phyloP scores from a whole-genome alignment of 2,329 filamentous ascomycete species.

The Thielaviopsis populi region DNA sequence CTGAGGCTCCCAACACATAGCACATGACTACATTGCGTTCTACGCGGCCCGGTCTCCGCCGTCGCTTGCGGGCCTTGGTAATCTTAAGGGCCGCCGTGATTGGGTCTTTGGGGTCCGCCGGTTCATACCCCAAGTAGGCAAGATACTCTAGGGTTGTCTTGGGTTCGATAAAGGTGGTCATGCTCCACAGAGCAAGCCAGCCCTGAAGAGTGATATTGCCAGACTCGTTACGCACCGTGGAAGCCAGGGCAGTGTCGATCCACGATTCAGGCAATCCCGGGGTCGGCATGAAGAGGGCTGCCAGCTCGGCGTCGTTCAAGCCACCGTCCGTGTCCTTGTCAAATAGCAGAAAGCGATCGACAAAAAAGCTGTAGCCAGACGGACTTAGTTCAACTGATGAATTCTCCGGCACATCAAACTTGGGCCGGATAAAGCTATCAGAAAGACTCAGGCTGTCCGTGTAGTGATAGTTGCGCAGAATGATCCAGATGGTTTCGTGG shows the following conservation, averaged over 20 bases:
- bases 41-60: slow-evolving; percentile 66
- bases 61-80: slow-evolving; percentile 78
- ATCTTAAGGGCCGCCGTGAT: slow-evolving; percentile 79
- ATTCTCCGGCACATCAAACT: slow-evolving; percentile 84
- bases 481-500: slow-evolving; percentile 97
- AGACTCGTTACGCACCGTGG: slow-evolving; percentile 86
- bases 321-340: slow-evolving; percentile 97
- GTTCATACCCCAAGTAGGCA: slow-evolving; percentile 89
- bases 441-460: slow-evolving; percentile 87
- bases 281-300: slow-evolving; percentile 79
- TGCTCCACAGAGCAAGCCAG: slow-evolving; percentile 98
- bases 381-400: slow-evolving; percentile 89
- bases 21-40: slow-evolving; percentile 91
- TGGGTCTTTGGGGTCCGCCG: slow-evolving; percentile 55
- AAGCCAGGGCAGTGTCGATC: slow-evolving; percentile 78
- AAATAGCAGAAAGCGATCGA: slow-evolving; percentile 85
- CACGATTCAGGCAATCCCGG: slow-evolving; percentile 78
- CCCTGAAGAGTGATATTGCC: slow-evolving; percentile 92
- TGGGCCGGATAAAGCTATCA: slow-evolving; percentile 81
- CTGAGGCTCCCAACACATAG: slow-evolving; percentile 74
- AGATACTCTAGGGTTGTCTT: slow-evolving; percentile 93
- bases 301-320: slow-evolving; percentile 70
- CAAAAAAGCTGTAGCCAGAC: slow-evolving; percentile 90
- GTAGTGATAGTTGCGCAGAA: slow-evolving; percentile 86
- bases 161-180: slow-evolving; percentile 95